phyloP scores from a whole-genome alignment of 768 basidiomycete genomes.

The Suillus plorans region DNA sequence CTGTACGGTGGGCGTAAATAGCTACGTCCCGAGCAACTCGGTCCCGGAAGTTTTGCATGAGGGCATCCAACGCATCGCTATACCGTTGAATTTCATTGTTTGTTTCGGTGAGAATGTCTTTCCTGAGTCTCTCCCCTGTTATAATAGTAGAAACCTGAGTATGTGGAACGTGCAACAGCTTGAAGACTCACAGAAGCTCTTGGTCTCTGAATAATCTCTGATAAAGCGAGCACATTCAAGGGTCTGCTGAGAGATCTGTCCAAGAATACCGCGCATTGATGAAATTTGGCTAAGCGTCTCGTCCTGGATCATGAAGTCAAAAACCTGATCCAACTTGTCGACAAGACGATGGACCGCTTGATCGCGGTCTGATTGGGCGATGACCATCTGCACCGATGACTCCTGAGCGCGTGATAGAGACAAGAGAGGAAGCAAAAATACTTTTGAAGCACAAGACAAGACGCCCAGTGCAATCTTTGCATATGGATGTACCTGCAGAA shows the following conservation, averaged over 20 bases:
- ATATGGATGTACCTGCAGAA: constrained; percentile 1
- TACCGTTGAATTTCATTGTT: neutral
- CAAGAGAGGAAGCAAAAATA: neutral
- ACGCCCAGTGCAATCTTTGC: neutral
- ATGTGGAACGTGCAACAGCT: too few species aligned
- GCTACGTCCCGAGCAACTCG: neutral
- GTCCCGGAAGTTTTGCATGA: constrained; percentile 2
- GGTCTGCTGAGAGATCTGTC: constrained; percentile 4
- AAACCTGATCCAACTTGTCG: constrained; percentile 3
- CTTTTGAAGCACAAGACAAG: constrained; percentile 1
- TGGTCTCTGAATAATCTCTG: constrained; percentile 6
- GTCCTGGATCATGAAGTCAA: constrained; percentile 4
- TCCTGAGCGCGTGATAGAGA: too few species aligned
- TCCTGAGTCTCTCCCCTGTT: neutral
- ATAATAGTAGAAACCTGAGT: neutral
- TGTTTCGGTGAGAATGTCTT: neutral
- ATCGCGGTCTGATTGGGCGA: constrained; percentile 3
- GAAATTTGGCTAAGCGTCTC: neutral
- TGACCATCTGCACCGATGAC: neutral
- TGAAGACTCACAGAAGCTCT: constrained; percentile 7
- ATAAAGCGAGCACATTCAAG: constrained; percentile 9
- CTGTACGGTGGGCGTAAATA: neutral
- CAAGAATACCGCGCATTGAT: neutral
- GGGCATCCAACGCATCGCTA: neutral
- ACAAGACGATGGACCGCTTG: constrained; percentile 1